phyloP scores from a whole-genome alignment of 306 rosid species.

The Acacia melanoxylon region DNA sequence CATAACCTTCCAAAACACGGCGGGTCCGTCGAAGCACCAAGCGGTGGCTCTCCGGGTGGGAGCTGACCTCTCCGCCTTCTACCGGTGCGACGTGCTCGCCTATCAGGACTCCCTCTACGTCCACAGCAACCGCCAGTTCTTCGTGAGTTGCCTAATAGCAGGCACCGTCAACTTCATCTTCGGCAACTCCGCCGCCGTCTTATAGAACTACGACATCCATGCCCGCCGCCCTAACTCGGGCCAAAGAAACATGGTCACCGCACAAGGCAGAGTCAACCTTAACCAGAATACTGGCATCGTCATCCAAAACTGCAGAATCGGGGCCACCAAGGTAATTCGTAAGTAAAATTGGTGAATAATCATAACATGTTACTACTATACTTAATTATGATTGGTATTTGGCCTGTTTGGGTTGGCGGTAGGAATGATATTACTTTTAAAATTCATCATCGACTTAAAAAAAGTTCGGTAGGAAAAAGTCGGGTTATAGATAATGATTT shows the following conservation, averaged over 20 bases:
- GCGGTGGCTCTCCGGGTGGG: constrained; percentile 93
- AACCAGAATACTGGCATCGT: constrained; percentile 94
- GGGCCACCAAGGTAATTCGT: constrained; percentile 47
- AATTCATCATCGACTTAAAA: too few relatives aligned
- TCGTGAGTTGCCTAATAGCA: constrained; percentile 45
- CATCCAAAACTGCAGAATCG: constrained; percentile 74
- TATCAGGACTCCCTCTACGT: constrained; percentile 93
- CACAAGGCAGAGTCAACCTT: constrained; percentile 83
- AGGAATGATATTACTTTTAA: too few relatives aligned
- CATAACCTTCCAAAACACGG: constrained; percentile 85
- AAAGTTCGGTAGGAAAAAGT: too few relatives aligned
- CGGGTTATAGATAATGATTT: too few relatives aligned
- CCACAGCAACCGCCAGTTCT: constrained; percentile 89
- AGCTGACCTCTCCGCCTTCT: constrained; percentile 84
- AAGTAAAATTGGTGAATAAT: background rate
- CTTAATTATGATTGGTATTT: too few relatives aligned
- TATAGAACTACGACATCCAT: constrained; percentile 79
- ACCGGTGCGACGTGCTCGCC: constrained; percentile 67
- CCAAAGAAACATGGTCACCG: constrained; percentile 88
- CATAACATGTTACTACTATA: too few relatives aligned
- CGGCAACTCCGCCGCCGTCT: constrained; percentile 73
- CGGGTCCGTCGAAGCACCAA: constrained; percentile 90
- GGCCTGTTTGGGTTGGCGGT: too few relatives aligned
- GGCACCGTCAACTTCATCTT: constrained; percentile 94
- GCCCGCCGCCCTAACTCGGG: constrained; percentile 76